A percentile compares a stretch with the other conserved stretches of the same genome.
phyloP scores from a whole-genome alignment of 2,329 filamentous ascomycete genomes.

The Fusarium hostae region DNA sequence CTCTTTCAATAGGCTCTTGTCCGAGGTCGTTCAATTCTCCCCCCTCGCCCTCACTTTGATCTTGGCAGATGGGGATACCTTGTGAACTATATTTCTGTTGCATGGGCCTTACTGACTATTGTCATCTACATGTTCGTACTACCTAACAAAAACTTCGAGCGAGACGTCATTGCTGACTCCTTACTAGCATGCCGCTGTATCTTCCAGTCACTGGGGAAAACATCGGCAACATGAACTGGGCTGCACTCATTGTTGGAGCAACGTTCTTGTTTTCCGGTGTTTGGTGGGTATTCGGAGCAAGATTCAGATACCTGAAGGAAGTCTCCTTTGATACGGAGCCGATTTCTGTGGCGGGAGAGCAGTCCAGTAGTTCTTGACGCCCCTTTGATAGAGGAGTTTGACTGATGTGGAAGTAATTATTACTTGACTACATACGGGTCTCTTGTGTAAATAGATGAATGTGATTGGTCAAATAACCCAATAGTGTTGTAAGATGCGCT shows the following conservation, averaged over 20 bases:
- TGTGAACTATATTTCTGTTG: conserved; percentile 5
- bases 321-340: accelerated
- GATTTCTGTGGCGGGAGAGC: accelerated
- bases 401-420: no score
- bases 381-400: not conserved
- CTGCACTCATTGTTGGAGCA: conserved; percentile 1
- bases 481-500: no score
- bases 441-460: no score
- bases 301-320: conserved; percentile 1
- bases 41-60: conserved; percentile 6
- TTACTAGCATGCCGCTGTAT: conserved; percentile 7
- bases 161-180: not conserved
- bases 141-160: accelerated
- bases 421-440: no score
- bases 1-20: not conserved
- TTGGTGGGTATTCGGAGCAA: conserved; percentile 10
- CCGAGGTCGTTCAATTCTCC: conserved; percentile 4
- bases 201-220: conserved; percentile 8
- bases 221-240: conserved; percentile 26
- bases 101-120: conserved; percentile 4
- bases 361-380: not conserved
- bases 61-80: conserved; percentile 16
- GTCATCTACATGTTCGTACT: conserved; percentile 5
- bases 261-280: conserved; percentile 2
- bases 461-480: no score